phyloP scores from a whole-genome alignment of 1,284 basidiomycete genomes.

The Ustilago cynodontis region DNA sequence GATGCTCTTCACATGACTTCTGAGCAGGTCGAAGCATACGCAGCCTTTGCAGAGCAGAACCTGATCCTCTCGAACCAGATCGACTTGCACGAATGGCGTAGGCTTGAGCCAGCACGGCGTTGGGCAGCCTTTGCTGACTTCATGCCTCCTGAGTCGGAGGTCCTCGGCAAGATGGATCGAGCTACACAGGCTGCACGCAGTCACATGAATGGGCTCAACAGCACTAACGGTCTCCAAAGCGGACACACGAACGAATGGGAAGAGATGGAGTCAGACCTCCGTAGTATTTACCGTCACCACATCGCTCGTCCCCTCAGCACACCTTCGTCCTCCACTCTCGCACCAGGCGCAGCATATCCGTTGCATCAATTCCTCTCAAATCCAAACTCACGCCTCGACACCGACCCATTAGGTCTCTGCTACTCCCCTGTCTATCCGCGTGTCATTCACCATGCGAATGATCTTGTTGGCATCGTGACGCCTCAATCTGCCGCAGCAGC shows the following conservation, averaged over 20 bases:
- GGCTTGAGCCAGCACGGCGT: conserved; percentile 22
- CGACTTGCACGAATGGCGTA: conserved; percentile 42
- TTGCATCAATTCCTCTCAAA: conserved; percentile 30
- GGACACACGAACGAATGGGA: neutral
- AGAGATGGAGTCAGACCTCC: conserved; percentile 23
- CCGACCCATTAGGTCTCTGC: conserved; percentile 28
- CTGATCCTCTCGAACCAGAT: conserved; percentile 68
- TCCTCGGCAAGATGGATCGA: conserved; percentile 4
- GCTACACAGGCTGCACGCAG: neutral
- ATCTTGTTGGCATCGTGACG: conserved; percentile 31
- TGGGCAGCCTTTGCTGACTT: conserved; percentile 43
- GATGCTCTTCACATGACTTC: conserved; percentile 75
- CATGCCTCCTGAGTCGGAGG: conserved; percentile 6
- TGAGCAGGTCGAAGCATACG: conserved; percentile 76
- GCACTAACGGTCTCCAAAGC: neutral
- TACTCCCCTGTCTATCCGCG: conserved; percentile 32
- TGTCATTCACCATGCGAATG: conserved; percentile 37
- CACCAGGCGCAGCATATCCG: conserved; percentile 13
- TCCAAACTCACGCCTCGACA: conserved; percentile 1
- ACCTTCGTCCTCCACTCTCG: neutral
- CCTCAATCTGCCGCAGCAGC: conserved; percentile 15
- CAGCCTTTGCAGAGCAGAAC: conserved; percentile 77
- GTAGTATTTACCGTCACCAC: conserved; percentile 26
- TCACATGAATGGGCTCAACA: neutral
- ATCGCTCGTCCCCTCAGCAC: conserved; percentile 7